Base-by-base conservation (phyloP, 2,329 filamentous ascomycete genomes). In the Plectosphaerella cucumerina region DNA sequence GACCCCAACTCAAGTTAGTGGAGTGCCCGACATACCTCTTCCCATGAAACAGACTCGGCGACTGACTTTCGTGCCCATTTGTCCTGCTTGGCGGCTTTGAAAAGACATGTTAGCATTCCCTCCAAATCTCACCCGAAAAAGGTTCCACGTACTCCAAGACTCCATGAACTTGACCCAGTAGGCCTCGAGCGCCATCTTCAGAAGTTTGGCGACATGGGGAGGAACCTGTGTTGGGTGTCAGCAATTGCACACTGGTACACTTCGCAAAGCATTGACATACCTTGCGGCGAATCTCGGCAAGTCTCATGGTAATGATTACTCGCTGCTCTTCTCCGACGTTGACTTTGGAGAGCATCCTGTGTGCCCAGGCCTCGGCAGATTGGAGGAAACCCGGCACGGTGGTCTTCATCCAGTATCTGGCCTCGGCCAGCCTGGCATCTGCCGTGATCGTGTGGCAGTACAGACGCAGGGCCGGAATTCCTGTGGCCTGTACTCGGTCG, bases 401-500 rank as follows among this genome's bases (percentile, higher is more conserved):
- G 1, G 65, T 59, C 44, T 54, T 52, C 8, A 68, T 49, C 39
- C 63, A 66, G 44, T 67, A 53, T 31, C 57, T 63, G 4, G 62
- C 62, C 44, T 67, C 63, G 3, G 48, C 54, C 9, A 65, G 58
- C 34, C 65, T 64, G 12, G 63, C 62, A 23, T 63, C 63, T 15
- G 63, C 62, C n/a, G 63, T 63, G n/a, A 67, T 58, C 2, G 50
- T 61, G 33, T 64, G 61, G 49, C 66, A 69, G 48, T 65, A 68
- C 9, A 50, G 53, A 21, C 67, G 66, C 18, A 70, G 60, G 5
- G 59, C 58, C 1, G 66, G 65, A 21, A 70, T 59, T 0, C 63
- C 64, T 23, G 63, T 68, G 6, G 59, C 62, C 2, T 53, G 37
- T 10, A 67, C 59, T 46, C 61, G 52, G 2, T 60, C 58, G 3